phyloP scores from a whole-genome alignment of 1,284 basidiomycete genomes.

The Pyrrhoderma lamaoense region DNA sequence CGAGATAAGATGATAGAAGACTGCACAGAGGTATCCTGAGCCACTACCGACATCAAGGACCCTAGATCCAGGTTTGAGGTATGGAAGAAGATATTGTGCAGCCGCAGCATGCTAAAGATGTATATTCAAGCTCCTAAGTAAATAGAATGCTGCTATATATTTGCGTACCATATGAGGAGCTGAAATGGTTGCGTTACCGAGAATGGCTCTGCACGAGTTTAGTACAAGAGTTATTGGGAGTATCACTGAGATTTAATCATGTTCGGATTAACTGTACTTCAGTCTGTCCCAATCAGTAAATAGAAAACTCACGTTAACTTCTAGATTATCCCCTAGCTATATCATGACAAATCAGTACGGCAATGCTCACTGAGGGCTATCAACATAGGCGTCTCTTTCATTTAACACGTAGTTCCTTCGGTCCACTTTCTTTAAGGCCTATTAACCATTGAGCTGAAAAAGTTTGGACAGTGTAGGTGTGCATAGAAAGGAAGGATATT shows the following conservation, averaged over 20 bases:
- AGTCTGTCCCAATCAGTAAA: no score
- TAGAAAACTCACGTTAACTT: no score
- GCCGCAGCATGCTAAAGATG: constrained; percentile 71
- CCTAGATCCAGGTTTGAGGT: constrained; percentile 58
- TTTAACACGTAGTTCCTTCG: constrained; percentile 64
- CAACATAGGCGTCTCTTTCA: constrained; percentile 57
- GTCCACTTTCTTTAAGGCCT: constrained; percentile 73
- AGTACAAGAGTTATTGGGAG: neutral
- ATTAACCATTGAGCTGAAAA: neutral
- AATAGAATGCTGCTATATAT: neutral
- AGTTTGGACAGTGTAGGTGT: no score
- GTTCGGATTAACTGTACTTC: neutral
- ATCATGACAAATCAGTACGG: neutral
- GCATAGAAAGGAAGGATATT: no score
- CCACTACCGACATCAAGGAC: constrained; percentile 82
- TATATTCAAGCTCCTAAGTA: neutral
- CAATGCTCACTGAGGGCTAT: constrained; percentile 66
- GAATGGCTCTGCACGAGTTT: constrained; percentile 48
- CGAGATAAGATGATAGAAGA: constrained; percentile 68
- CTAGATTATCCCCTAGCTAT: no score
- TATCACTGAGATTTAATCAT: neutral
- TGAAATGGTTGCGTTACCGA: constrained; percentile 79
- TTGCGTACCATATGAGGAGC: constrained; percentile 79
- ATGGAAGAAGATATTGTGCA: constrained; percentile 62
- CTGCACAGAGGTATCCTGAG: constrained; percentile 71